A percentile compares a stretch with the other conserved stretches of the same genome.
phyloP scores from a whole-genome alignment of 768 basidiomycete species.

The Epithele typhae region DNA sequence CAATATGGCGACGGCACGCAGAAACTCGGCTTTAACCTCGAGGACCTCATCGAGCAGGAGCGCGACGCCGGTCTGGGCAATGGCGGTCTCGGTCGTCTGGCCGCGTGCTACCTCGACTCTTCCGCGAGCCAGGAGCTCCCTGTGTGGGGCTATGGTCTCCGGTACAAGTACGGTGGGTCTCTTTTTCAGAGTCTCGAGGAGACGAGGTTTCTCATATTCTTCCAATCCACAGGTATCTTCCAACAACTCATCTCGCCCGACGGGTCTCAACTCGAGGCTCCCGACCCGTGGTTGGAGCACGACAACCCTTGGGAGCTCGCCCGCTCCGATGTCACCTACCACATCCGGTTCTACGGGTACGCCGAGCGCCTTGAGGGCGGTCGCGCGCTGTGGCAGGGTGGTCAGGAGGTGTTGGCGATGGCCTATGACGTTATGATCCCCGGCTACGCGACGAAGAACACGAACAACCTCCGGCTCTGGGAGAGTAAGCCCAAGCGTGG shows the following conservation, averaged over 20 bases:
- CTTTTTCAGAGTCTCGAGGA: too few species aligned
- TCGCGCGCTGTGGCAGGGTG: slow-evolving; percentile 76
- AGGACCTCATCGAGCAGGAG: slow-evolving; percentile 83
- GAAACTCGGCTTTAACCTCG: slow-evolving; percentile 85
- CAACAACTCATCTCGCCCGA: slow-evolving; percentile 84
- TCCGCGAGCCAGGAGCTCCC: slow-evolving; percentile 87
- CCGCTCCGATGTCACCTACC: slow-evolving; percentile 78
- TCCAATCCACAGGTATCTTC: slow-evolving; percentile 55
- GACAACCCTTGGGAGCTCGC: slow-evolving; percentile 90
- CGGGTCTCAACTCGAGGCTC: slow-evolving; percentile 80
- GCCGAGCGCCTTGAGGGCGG: slow-evolving; percentile 59
- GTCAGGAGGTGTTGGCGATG: slow-evolving; percentile 89
- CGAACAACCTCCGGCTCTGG: slow-evolving; percentile 87
- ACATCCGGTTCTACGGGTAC: slow-evolving; percentile 85
- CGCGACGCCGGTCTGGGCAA: slow-evolving; percentile 95
- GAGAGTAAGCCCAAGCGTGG: slow-evolving; percentile 84
- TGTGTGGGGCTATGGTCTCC: slow-evolving; percentile 91
- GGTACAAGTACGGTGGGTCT: slow-evolving; percentile 78
- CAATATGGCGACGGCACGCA: slow-evolving; percentile 63
- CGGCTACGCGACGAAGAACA: slow-evolving; percentile 77
- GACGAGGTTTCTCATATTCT: too few species aligned
- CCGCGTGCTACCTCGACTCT: slow-evolving; percentile 97
- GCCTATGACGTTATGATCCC: slow-evolving; percentile 97
- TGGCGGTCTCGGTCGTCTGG: slow-evolving; percentile 92
- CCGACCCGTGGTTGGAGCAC: slow-evolving; percentile 88